Evolutionary conservation across 2,329 filamentous ascomycete genomes (phyloP), one percentile per base, ranked within the genome.

Genomic region (Teratosphaeria destructans): DNA sequence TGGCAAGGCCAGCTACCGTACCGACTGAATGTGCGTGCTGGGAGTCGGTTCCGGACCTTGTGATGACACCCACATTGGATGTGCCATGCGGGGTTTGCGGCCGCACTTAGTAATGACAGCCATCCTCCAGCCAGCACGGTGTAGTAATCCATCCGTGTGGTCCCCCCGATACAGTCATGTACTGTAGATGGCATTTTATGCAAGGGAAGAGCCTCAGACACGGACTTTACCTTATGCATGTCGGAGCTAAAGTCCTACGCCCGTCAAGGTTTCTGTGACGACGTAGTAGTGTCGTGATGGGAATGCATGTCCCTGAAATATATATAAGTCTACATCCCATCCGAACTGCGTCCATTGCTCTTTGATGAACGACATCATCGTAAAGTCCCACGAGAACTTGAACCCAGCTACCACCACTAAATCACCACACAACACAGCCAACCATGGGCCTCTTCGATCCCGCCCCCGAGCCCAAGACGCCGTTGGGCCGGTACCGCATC

Each of bases 401-500:
- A 32, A 32, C 29, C 3, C 29, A 32, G 2, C 29, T 32, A 7
- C 29, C 7, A 32, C 29, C 7, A 32, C 29, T 14, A 12, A 39
- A 14, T 8, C 8, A 39, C 35, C 35, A 16, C 37, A 43, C 5
- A 16, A 43, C 37, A 43, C 11, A 43, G 37, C 23, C 29, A 47
- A 69, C 65, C 62, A 47, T 59, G 8, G 62, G 64, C 12, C 59
- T 71, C 59, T 72, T 72, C 64, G 35, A 63, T 47, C 71, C 70
- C 57, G 68, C 71, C 27, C 70, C 71, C 1, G 65, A 67, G 60
- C 73, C 74, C 49, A 78, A 82, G 71, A 85, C 84, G 60, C 80
- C 83, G 59, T 74, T 83, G 55, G 81, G 79, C 49, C 78, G 77
- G 64, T 80, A 82, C 66, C 76, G 80, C 23, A 71, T 81, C 16